Evolutionary conservation across 2,329 filamentous ascomycete species (phyloP).

Genomic region (Curvularia spicifera): DNA sequence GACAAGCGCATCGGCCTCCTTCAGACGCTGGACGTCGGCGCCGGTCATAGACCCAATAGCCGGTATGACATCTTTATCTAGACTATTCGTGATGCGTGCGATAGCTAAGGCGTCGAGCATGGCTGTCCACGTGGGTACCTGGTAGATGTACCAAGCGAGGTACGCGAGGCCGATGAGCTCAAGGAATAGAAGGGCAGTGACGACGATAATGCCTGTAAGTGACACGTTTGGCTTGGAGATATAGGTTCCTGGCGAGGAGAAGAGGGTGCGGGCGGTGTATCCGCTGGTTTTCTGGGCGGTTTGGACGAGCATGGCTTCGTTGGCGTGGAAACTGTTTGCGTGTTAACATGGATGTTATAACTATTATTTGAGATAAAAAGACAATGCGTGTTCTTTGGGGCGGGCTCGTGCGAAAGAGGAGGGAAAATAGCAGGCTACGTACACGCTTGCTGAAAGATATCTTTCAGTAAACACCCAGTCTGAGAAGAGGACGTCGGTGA

Average conservation of each 20-base stretch:
- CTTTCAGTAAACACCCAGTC: no score
- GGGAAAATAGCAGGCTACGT: no score
- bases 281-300: constrained; percentile 7
- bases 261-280: constrained; percentile 7
- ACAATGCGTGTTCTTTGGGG: no score
- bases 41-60: background rate
- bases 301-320: constrained; percentile 14
- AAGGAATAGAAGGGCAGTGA: constrained; percentile 9
- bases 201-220: background rate
- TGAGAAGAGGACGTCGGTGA: no score
- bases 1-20: background rate
- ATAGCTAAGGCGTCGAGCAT: constrained; percentile 17
- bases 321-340: constrained; percentile 2
- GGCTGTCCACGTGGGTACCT: constrained; percentile 1
- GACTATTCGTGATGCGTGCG: constrained; percentile 13
- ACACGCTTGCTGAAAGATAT: no score
- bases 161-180: constrained; percentile 14
- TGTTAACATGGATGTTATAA: no score
- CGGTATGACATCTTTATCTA: background rate
- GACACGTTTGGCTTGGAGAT: constrained; percentile 4
- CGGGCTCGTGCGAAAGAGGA: no score
- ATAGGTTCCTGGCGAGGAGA: background rate
- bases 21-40: no score
- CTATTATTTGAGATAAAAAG: no score
- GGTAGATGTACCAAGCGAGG: constrained; percentile 17